Base-by-base conservation (phyloP, 108 stramenopile species). In the Cyclotella kingstonii region DNA sequence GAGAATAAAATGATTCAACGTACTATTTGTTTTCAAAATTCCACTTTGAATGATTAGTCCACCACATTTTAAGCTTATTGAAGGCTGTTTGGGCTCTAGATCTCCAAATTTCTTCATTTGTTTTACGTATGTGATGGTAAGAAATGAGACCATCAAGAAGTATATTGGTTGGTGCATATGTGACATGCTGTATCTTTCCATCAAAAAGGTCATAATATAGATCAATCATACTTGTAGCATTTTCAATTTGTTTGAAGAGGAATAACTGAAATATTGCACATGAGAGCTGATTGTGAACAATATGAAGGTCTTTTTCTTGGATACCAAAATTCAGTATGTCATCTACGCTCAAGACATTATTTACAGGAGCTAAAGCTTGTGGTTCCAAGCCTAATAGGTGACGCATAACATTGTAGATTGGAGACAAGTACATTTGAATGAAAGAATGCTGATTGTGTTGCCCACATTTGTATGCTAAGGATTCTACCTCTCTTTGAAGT, bases 21-120 rank as follows among this genome's bases (percentile, higher is more conserved):
- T 38, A 38, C 11, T 17, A 36, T 18, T 53, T 53, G 15, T 36
- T 53, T 35, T 53, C 52, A 2, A 53, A 36, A 53, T 53, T 53
- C 52, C 52, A 53, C 12, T 12, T 11, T 18, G 52, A 53, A 15
- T 53, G 52, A 1, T 11, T 38, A 11, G 2, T 19, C 34, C 35
- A 36, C 21, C 39, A 41, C 25, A 2, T 2, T 55, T 56, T 33
- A 23, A 56, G n/a, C 22, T 14, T 42, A 5, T 40, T 6, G 6
- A 26, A 41, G 1, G 11, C 14, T 27, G 40, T 28, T 40, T 28
- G 14, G 1, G 39, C 55, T 6, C 17, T 40, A 19, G 1, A 1
- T 17, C 27, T n/a, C 22, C 25, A 56, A 1, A 1, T 26, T 28
- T n/a, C 23, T 8, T 56, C 55, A 1, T 41, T 1, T 0, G 55